Conservation (phyloP, 1,284 basidiomycete genomes). For the Bondarzewia mesenterica region DNA sequence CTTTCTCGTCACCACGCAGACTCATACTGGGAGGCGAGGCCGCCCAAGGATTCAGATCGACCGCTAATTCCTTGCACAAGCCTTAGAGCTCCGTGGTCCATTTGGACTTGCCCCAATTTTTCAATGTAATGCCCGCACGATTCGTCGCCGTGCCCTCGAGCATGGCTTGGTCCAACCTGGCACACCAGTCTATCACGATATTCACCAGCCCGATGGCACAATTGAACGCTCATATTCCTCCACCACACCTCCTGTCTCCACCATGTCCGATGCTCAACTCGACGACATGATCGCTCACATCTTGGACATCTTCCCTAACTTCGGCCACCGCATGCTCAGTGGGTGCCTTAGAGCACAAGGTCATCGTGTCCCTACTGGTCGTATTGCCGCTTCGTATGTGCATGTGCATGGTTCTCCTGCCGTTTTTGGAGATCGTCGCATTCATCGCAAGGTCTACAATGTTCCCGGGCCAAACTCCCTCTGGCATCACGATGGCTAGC, state of each 20-base stretch:
- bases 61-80: conserved; percentile 16
- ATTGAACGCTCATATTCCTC: not conserved
- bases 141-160: conserved; percentile 24
- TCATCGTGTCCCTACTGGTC: conserved; percentile 9
- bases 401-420: conserved; percentile 12
- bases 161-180: conserved; percentile 21
- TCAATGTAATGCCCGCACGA: conserved; percentile 17
- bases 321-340: conserved; percentile 18
- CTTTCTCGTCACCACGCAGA: conserved; percentile 8
- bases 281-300: conserved; percentile 13
- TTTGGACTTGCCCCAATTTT: conserved; percentile 17
- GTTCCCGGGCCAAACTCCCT: conserved; percentile 22
- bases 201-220: not conserved
- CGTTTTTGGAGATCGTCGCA: conserved; percentile 12
- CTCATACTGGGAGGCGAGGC: conserved; percentile 16
- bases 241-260: not conserved
- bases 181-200: conserved; percentile 16
- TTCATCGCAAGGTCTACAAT: conserved; percentile 14
- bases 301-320: conserved; percentile 15
- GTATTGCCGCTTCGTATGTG: conserved; percentile 10
- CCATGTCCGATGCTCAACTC: conserved; percentile 12
- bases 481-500: conserved; percentile 26
- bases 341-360: conserved; percentile 13
- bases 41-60: conserved; percentile 23
- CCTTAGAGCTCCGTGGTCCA: conserved; percentile 20